phyloP scores from a whole-genome alignment of 441 rosid genomes.

The Biscutella auriculata region DNA sequence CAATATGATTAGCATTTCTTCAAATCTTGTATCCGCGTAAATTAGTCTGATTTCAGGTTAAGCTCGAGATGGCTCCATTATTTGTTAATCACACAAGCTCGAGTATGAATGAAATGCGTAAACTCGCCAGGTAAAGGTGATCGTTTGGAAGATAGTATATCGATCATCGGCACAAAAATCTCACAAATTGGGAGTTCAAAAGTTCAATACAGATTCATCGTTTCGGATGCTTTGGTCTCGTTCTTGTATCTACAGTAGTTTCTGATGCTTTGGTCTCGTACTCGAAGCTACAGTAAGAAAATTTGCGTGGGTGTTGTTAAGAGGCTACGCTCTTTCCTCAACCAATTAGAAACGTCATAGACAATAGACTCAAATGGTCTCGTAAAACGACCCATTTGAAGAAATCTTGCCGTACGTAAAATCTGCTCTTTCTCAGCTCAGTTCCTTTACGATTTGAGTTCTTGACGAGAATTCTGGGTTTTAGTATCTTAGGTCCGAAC shows the following conservation, averaged over 20 bases:
- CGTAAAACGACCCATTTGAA: neutral
- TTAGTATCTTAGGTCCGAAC: neutral
- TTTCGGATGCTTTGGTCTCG: neutral
- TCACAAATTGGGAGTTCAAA: neutral
- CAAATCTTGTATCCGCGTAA: neutral
- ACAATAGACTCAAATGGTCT: neutral
- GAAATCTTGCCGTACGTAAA: neutral
- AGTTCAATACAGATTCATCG: neutral
- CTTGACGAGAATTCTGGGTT: neutral
- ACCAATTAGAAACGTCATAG: neutral
- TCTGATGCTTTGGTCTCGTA: too few species aligned
- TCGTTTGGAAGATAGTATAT: neutral
- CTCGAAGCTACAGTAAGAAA: neutral
- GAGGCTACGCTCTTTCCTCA: neutral
- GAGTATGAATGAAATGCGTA: constrained; percentile 7
- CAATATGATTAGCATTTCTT: neutral
- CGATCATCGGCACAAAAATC: neutral
- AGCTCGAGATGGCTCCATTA: neutral
- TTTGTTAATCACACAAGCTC: neutral
- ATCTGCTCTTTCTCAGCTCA: neutral
- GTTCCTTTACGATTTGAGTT: neutral
- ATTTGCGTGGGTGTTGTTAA: neutral
- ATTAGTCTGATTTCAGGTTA: constrained; percentile 2
- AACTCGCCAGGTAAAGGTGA: neutral
- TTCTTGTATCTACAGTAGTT: too few species aligned